phyloP scores from a whole-genome alignment of 768 basidiomycete genomes.

The Podaxis sp. region DNA sequence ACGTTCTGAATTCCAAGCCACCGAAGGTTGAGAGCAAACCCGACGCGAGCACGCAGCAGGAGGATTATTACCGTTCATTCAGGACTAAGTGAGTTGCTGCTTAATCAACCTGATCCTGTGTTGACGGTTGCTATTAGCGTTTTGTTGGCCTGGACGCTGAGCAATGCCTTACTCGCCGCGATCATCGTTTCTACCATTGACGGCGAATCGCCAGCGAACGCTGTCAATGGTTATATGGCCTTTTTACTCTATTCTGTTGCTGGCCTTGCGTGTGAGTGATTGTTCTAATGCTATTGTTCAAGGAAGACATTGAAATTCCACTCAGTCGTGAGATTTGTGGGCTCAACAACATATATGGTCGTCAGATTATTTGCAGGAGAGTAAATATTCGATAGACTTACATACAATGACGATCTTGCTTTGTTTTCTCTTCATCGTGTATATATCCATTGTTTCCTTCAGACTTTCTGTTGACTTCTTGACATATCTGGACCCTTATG shows the following conservation, averaged over 20 bases:
- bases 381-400: conserved; percentile 33
- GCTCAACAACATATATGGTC: conserved; percentile 79
- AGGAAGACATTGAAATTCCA: not conserved
- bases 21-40: conserved; percentile 66
- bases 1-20: conserved; percentile 74
- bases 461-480: not conserved
- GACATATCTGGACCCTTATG: not conserved
- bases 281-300: not conserved
- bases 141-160: conserved; percentile 83
- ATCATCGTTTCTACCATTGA: conserved; percentile 61
- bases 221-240: conserved; percentile 85
- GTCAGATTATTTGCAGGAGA: conserved; percentile 89
- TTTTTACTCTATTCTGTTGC: conserved; percentile 88
- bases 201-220: conserved; percentile 37
- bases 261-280: conserved; percentile 73
- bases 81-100: conserved; percentile 72
- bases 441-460: not conserved
- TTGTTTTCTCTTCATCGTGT: not conserved
- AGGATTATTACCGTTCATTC: conserved; percentile 88
- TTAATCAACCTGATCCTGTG: not conserved
- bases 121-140: conserved; percentile 40
- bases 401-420: not conserved
- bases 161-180: conserved; percentile 79
- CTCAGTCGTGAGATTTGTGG: conserved; percentile 81
- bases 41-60: conserved; percentile 63